These are phyloP conservation scores for rapeseed (Brassica napus) DNA, from an alignment of 345 rosid genomes.

Conservation along the genomic window DNA sequence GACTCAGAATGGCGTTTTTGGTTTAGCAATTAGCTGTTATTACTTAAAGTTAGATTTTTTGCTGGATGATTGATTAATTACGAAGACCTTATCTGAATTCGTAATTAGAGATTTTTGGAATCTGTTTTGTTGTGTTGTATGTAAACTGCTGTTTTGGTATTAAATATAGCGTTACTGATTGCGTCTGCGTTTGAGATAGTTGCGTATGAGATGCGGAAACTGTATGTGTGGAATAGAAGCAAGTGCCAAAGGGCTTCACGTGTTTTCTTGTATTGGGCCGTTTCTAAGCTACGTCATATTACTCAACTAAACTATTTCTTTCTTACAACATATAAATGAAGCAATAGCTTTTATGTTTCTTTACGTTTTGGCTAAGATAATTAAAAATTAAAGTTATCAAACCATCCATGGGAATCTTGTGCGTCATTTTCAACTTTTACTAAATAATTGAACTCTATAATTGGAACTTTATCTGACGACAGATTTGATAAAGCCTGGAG, in stretches of 20 bases:
- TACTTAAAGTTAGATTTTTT: not conserved
- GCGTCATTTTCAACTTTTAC: not conserved
- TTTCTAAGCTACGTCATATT: conserved; percentile 30
- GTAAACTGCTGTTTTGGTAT: not conserved
- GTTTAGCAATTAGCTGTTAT: not conserved
- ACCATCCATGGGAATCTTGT: conserved; percentile 20
- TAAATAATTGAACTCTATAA: not conserved
- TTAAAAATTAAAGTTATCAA: not conserved
- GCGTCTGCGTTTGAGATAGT: conserved; percentile 11
- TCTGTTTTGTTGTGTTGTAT: not conserved
- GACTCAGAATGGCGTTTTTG: not conserved
- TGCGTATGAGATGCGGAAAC: conserved; percentile 13
- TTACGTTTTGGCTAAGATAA: not conserved
- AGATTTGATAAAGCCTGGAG: not conserved
- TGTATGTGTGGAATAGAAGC: conserved; percentile 1
- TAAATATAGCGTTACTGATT: not conserved
- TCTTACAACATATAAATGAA: not conserved
- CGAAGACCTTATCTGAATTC: not conserved
- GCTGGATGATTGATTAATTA: not conserved
- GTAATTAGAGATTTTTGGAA: not conserved
- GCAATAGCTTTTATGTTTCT: not conserved
- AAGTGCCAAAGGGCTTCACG: conserved; percentile 23
- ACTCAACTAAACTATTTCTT: not conserved
- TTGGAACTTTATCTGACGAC: not conserved
- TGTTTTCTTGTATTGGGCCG: conserved; percentile 4